Evolutionary conservation across 2,329 filamentous ascomycete genomes (phyloP).

Genomic region (Cladophialophora bantiana): DNA sequence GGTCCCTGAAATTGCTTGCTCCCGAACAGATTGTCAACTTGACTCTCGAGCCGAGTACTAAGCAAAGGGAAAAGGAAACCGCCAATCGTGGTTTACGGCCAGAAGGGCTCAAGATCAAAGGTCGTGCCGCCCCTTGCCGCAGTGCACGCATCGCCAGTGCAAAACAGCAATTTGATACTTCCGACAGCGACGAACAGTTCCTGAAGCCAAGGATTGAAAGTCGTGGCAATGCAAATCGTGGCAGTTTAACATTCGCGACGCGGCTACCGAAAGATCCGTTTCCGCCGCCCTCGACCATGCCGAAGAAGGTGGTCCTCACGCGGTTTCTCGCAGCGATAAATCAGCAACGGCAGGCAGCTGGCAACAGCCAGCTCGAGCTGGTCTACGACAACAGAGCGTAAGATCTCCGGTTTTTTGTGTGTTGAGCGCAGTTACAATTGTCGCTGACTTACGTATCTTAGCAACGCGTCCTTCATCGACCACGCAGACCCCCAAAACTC

Average conservation of each 20-base stretch:
- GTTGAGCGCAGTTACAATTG: neutral
- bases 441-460: neutral
- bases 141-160: conserved; percentile 31
- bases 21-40: conserved; percentile 50
- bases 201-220: conserved; percentile 40
- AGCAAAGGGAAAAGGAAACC: conserved; percentile 37
- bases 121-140: conserved; percentile 47
- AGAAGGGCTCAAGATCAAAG: conserved; percentile 47
- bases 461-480: neutral
- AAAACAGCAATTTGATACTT: conserved; percentile 20
- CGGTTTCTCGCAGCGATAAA: conserved; percentile 11
- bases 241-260: neutral
- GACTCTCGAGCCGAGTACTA: conserved; percentile 41
- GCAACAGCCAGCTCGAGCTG: conserved; percentile 2
- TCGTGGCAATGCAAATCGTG: conserved; percentile 11
- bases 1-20: conserved; percentile 49
- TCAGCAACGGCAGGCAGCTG: neutral
- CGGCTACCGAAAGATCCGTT: neutral
- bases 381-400: neutral
- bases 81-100: conserved; percentile 37
- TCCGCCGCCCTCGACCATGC: neutral
- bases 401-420: neutral
- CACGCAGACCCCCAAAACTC: neutral
- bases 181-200: conserved; percentile 46
- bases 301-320: neutral